Conservation (phyloP, 805 yeast species). For the Vanderwaltozyma yarrowii region DNA sequence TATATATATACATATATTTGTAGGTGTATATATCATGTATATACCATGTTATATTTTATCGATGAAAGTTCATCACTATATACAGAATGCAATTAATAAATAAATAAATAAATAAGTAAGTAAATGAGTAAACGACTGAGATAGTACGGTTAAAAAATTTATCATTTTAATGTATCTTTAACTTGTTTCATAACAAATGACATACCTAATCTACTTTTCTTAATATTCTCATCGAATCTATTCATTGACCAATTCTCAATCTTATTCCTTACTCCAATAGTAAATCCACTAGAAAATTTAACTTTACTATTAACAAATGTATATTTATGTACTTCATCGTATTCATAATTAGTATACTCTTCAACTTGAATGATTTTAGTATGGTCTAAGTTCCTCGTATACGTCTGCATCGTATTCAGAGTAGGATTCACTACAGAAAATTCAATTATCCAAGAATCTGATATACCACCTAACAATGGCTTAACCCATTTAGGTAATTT, state of each 20-base stretch:
- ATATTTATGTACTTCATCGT: constrained; percentile 20
- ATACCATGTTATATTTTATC: no score
- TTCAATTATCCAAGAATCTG: constrained; percentile 77
- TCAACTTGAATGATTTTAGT: constrained; percentile 67
- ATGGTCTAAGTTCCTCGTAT: constrained; percentile 79
- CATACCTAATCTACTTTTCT: constrained; percentile 62
- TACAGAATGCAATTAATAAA: background rate
- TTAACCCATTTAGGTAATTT: constrained; percentile 69
- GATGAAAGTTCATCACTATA: background rate
- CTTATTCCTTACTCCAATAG: constrained; percentile 43
- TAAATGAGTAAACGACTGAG: background rate
- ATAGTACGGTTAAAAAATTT: background rate
- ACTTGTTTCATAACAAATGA: constrained; percentile 63
- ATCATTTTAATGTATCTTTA: constrained; percentile 20
- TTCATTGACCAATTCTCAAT: constrained; percentile 77
- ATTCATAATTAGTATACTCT: constrained; percentile 54
- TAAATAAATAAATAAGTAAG: constrained; percentile 1
- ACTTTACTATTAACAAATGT: constrained; percentile 52
- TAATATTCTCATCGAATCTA: constrained; percentile 57
- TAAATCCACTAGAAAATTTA: constrained; percentile 61
- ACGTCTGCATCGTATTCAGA: constrained; percentile 45
- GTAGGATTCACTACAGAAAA: constrained; percentile 61
- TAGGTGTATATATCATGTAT: no score
- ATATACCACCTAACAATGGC: constrained; percentile 60
- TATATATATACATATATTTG: no score